These are phyloP conservation scores for Rutstroemia sp. DNA, from an alignment of 2,329 filamentous ascomycete genomes.

Conservation along the genomic window DNA sequence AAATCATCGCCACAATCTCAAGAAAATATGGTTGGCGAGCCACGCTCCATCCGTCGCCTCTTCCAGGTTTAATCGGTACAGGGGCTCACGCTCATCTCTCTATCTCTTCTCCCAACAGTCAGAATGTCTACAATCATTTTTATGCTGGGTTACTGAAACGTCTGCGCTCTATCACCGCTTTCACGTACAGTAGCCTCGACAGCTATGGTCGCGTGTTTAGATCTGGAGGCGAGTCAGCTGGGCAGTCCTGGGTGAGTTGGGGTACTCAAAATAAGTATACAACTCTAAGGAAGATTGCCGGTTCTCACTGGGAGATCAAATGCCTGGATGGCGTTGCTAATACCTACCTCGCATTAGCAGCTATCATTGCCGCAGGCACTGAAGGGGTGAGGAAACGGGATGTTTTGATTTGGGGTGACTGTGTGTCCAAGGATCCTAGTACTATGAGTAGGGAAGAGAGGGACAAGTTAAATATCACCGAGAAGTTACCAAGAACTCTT, in stretches of 20 bases:
- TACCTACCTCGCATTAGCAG: neutral
- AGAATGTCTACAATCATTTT: conserved; percentile 21
- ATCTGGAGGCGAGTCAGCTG: neutral
- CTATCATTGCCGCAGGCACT: conserved; percentile 1
- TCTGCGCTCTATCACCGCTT: conserved; percentile 4
- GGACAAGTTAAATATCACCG: conserved; percentile 42
- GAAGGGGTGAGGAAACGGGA: conserved; percentile 26
- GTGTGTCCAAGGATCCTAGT: conserved; percentile 44
- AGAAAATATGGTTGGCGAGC: conserved; percentile 1
- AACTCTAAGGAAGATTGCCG: neutral
- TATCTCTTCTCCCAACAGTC: conserved; percentile 6
- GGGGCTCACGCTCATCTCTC: conserved; percentile 9
- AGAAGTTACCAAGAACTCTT: conserved; percentile 47
- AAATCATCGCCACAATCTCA: neutral
- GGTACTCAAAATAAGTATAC: neutral
- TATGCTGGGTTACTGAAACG: conserved; percentile 9
- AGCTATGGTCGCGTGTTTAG: conserved; percentile 1
- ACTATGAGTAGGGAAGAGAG: conserved; percentile 40
- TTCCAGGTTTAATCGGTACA: neutral
- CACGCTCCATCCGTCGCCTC: conserved; percentile 31
- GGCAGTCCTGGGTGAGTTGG: conserved; percentile 11
- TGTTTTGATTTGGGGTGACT: conserved; percentile 45
- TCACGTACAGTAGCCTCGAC: neutral
- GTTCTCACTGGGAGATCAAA: conserved; percentile 9
- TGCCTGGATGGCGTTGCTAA: conserved; percentile 13